Evolutionary conservation across 495 filamentous ascomycete genomes (phyloP).

Genomic region (Pyronema omphalodes): DNA sequence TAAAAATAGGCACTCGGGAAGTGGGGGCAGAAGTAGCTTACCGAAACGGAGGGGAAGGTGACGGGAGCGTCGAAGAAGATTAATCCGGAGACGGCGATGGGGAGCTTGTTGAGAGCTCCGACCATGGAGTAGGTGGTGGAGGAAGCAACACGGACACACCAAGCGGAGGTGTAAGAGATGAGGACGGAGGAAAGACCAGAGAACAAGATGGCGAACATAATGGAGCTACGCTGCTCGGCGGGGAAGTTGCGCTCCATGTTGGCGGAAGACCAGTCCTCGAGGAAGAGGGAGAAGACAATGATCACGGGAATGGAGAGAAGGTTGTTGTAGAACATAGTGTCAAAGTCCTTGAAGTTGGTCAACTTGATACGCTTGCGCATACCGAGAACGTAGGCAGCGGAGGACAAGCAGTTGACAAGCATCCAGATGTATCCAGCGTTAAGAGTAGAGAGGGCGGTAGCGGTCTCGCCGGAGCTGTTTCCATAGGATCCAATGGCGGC

Average conservation of each 20-base stretch:
- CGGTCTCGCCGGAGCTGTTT: slow-evolving; percentile 39
- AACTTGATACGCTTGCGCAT: slow-evolving; percentile 99
- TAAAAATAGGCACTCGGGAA: background rate
- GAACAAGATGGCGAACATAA: slow-evolving; percentile 77
- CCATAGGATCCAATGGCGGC: slow-evolving; percentile 52
- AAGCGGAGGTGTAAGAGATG: slow-evolving; percentile 96
- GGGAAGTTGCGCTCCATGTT: slow-evolving; percentile 88
- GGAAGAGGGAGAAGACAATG: slow-evolving; percentile 56
- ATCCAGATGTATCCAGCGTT: slow-evolving; percentile 98
- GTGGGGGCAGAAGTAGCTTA: slow-evolving; percentile 6
- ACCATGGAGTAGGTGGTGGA: slow-evolving; percentile 98
- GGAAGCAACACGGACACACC: slow-evolving; percentile 93
- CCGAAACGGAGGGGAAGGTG: slow-evolving; percentile 64
- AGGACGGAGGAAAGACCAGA: slow-evolving; percentile 88
- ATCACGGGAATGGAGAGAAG: slow-evolving; percentile 90
- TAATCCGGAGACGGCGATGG: slow-evolving; percentile 74
- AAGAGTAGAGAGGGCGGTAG: slow-evolving; percentile 62
- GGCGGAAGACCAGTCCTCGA: slow-evolving; percentile 77
- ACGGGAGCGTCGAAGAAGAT: slow-evolving; percentile 90
- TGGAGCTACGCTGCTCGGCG: slow-evolving; percentile 46
- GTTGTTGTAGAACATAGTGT: slow-evolving; percentile 99
- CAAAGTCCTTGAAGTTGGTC: slow-evolving; percentile 99
- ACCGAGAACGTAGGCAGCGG: slow-evolving; percentile 68
- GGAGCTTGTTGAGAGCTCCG: slow-evolving; percentile 91
- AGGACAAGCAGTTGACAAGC: slow-evolving; percentile 92